Conservation (phyloP, 805 yeast species). For the Candida boidinii region DNA sequence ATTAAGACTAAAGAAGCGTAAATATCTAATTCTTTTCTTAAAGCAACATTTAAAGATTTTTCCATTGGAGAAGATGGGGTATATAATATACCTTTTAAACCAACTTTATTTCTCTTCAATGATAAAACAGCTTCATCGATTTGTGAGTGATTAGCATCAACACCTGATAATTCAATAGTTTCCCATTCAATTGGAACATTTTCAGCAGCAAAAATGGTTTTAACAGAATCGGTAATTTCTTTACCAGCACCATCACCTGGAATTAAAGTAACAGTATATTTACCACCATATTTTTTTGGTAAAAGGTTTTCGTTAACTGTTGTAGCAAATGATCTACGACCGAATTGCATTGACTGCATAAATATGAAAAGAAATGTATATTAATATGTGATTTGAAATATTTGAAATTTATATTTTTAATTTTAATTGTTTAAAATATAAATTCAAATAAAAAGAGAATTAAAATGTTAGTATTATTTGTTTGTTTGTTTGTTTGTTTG, state of each 20-base stretch:
- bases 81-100: slow-evolving; percentile 91
- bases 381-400: too few species aligned
- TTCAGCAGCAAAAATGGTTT: slow-evolving; percentile 79
- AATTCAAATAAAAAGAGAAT: too few species aligned
- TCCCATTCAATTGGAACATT: slow-evolving; percentile 94
- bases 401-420: too few species aligned
- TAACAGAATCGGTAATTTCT: slow-evolving; percentile 90
- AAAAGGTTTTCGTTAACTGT: slow-evolving; percentile 25
- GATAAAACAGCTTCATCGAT: slow-evolving; percentile 82
- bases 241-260: slow-evolving; percentile 99
- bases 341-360: too few species aligned
- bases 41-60: slow-evolving; percentile 88
- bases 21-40: slow-evolving; percentile 92
- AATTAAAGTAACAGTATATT: slow-evolving; percentile 85
- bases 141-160: slow-evolving; percentile 37
- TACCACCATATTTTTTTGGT: slow-evolving; percentile 92
- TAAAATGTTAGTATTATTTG: too few species aligned
- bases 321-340: slow-evolving; percentile 23
- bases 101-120: slow-evolving; percentile 91
- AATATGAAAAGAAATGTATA: too few species aligned
- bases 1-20: slow-evolving; percentile 92
- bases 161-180: slow-evolving; percentile 59
- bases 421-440: too few species aligned
- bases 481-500: too few species aligned
- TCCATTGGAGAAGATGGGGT: slow-evolving; percentile 75